Percentiles rank a stretch among this genome's conserved stretches.
These are phyloP conservation scores for Penicillium digitatum DNA, from an alignment of 2,329 filamentous ascomycete genomes.

Conservation along the genomic window DNA sequence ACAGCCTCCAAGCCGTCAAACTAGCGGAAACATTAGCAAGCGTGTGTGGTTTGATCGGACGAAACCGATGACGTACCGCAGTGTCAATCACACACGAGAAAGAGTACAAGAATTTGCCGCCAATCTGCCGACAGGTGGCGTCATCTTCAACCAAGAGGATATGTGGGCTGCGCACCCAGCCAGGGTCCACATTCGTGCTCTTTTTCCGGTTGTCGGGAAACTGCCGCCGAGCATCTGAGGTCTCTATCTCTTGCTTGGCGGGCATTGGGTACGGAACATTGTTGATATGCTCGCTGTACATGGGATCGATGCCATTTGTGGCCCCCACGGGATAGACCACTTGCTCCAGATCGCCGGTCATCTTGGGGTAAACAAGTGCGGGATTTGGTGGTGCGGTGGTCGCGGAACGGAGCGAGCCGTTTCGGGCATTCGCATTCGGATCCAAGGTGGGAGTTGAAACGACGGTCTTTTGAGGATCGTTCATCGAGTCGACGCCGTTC, in stretches of 20 bases:
- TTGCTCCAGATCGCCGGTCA: slow-evolving; percentile 58
- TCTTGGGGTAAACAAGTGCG: slow-evolving; percentile 49
- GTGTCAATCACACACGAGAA: slow-evolving; percentile 62
- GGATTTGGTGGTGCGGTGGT: slow-evolving; percentile 48
- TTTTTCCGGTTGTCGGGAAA: slow-evolving; percentile 56
- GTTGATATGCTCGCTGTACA: slow-evolving; percentile 89
- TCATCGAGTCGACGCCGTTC: slow-evolving; percentile 62
- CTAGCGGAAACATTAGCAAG: slow-evolving; percentile 42
- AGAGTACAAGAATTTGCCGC: slow-evolving; percentile 63
- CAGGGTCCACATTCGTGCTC: slow-evolving; percentile 58
- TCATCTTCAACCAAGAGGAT: slow-evolving; percentile 88
- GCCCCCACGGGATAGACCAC: slow-evolving; percentile 89
- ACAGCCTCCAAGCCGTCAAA: slow-evolving; percentile 87
- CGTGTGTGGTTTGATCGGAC: background rate
- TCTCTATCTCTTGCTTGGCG: slow-evolving; percentile 55
- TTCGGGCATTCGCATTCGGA: slow-evolving; percentile 43
- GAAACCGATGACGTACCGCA: slow-evolving; percentile 49
- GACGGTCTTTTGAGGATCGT: slow-evolving; percentile 54
- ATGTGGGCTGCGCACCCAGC: slow-evolving; percentile 65
- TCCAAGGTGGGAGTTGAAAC: slow-evolving; percentile 57
- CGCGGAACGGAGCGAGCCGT: slow-evolving; percentile 42
- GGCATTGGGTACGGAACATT: slow-evolving; percentile 85
- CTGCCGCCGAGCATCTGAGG: slow-evolving; percentile 46
- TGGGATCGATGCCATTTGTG: slow-evolving; percentile 88
- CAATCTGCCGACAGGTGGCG: slow-evolving; percentile 62